Conservation (phyloP, 2,329 filamentous ascomycete genomes). For the Fusarium albidum region DNA sequence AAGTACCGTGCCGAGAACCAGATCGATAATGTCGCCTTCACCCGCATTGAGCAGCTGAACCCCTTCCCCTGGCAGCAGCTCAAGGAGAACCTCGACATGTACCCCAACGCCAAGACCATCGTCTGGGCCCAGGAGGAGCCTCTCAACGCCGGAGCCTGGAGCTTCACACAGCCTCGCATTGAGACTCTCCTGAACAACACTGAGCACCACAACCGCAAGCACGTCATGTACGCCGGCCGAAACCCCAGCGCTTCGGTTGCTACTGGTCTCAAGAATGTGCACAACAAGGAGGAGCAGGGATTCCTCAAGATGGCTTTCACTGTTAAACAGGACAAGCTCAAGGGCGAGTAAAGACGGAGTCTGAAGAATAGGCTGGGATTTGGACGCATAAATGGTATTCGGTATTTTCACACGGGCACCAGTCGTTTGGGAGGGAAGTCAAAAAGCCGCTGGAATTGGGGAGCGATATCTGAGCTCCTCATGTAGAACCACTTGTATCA, state of each 20-base stretch:
- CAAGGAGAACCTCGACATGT: conserved; percentile 94
- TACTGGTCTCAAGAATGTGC: conserved; percentile 86
- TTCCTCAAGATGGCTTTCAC: conserved; percentile 73
- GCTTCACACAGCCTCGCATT: conserved; percentile 94
- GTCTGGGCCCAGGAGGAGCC: conserved; percentile 99
- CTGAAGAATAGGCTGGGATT: conserved; percentile 7
- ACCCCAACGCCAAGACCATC: conserved; percentile 97
- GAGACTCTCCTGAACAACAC: conserved; percentile 96
- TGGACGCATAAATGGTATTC: conserved; percentile 18
- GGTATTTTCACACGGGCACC: conserved; percentile 24
- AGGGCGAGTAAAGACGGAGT: conserved; percentile 62
- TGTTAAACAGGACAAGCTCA: conserved; percentile 73
- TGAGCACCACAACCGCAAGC: conserved; percentile 89
- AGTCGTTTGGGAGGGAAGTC: conserved; percentile 37
- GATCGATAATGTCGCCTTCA: conserved; percentile 91
- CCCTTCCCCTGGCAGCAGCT: conserved; percentile 99
- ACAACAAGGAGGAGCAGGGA: conserved; percentile 93
- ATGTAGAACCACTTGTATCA: conserved; percentile 46
- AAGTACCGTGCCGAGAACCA: conserved; percentile 91
- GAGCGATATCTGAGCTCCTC: conserved; percentile 34
- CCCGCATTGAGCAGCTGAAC: conserved; percentile 95
- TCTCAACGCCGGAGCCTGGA: conserved; percentile 96
- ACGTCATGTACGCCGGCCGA: conserved; percentile 96
- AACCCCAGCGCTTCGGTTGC: conserved; percentile 94
- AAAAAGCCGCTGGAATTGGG: conserved; percentile 35